These are phyloP conservation scores for Cucumis variabilis DNA, from an alignment of 331 rosid species.

Conservation along the genomic window DNA sequence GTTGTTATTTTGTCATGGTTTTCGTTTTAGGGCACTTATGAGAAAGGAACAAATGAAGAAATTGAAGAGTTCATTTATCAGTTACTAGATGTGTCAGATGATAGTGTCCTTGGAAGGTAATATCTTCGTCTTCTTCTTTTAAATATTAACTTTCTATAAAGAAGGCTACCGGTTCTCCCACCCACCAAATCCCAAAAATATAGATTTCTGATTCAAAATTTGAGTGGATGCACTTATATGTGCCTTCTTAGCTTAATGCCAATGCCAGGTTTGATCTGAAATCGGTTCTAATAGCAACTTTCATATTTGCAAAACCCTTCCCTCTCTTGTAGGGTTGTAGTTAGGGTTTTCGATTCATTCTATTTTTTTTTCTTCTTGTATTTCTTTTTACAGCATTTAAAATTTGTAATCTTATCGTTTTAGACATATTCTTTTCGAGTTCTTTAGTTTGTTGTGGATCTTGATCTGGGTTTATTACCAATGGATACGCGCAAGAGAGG, in stretches of 20 bases:
- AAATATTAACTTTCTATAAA: not conserved
- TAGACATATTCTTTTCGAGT: not conserved
- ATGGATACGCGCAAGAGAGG: slow-evolving; percentile 94
- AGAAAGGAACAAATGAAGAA: slow-evolving; percentile 89
- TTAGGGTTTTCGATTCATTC: slow-evolving; percentile 46
- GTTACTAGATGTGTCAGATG: slow-evolving; percentile 67
- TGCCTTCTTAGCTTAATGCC: slow-evolving; percentile 25
- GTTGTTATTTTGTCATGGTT: not conserved
- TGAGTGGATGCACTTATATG: not conserved
- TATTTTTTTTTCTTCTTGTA: not conserved
- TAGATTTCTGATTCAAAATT: not conserved
- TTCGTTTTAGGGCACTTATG: slow-evolving; percentile 75
- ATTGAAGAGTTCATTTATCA: slow-evolving; percentile 84
- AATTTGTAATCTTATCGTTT: not conserved
- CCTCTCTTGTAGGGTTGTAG: slow-evolving; percentile 53
- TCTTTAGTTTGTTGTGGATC: slow-evolving; percentile 48
- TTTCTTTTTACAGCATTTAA: not conserved
- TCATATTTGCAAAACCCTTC: slow-evolving; percentile 27
- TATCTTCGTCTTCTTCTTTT: not conserved
- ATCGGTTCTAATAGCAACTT: slow-evolving; percentile 49
- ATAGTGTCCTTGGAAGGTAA: slow-evolving; percentile 72
- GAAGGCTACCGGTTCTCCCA: not conserved
- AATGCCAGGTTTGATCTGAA: slow-evolving; percentile 84
- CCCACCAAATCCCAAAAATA: not conserved
- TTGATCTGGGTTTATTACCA: slow-evolving; percentile 42